Base-by-base conservation (phyloP, 148 eudicot species). In the Amaranthus palmeri region DNA sequence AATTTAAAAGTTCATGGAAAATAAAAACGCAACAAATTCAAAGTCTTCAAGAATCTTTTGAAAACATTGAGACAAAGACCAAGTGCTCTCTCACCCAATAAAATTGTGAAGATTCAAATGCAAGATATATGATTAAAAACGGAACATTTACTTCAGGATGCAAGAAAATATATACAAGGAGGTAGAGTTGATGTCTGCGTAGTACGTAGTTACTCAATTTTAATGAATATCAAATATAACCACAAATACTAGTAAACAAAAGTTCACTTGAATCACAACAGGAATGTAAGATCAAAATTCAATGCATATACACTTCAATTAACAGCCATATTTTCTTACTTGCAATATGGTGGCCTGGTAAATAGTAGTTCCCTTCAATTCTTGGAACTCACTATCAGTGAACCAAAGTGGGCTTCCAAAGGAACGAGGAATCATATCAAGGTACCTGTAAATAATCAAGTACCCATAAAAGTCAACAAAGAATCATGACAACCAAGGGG, bases 321-420 rank as follows among this genome's bases (percentile, higher is more conserved):
- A 79, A 48, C 45, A 7, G 41, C 63, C 44, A 50, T 67, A 67
- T 4, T 11, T 69, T 54, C 65, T 61, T 48, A 91, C 98, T 97
- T 89, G 98, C 86, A 88, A 65, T 63, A 76, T 80, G 73, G 87
- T 85, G 45, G 97, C 98, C 69, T 75, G 77, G 83, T 85, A 84
- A 70, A 93, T 67, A 46, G 92, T 78, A 54, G 98, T 93, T 60
- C 97, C 98, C 74, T 81, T 86, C 75, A 93, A 80, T 76, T 93
- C 98, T 73, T 74, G 76, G 64, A 91, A 89, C 78, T 91, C 98
- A 9, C 85, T 86, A 59, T 93, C 91, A 45, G 84, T 84, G 79
- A 89, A 93, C 98, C 98, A 93, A 74, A 89, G 96, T 46, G 98
- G 90, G 72, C 76, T 93, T 25, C 88, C 86, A 77, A 93, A 93